Evolutionary conservation across 2,329 filamentous ascomycete species (phyloP).

Genomic region (Thelonectria discophora): DNA sequence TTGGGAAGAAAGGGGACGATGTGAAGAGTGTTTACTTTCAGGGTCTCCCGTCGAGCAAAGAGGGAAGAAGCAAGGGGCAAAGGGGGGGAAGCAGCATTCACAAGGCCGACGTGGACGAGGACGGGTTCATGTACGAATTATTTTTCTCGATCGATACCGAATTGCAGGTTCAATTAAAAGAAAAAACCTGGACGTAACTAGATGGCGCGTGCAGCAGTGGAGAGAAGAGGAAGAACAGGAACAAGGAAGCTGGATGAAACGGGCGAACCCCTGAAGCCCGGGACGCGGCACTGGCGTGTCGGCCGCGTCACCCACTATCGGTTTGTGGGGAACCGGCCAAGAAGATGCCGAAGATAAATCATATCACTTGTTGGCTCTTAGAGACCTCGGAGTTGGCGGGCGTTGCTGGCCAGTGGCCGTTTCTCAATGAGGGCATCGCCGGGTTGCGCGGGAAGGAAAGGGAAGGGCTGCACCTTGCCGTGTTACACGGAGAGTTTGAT

Average conservation of each 20-base stretch:
- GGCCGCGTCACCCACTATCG: neutral
- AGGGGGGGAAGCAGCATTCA: too few species aligned
- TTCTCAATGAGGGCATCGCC: neutral
- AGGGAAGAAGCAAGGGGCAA: neutral
- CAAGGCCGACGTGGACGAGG: neutral
- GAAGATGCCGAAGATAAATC: neutral
- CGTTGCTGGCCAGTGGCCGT: neutral
- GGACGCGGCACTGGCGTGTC: neutral
- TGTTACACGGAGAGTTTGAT: neutral
- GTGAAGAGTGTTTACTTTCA: too few species aligned
- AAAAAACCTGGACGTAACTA: too few species aligned
- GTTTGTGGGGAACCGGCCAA: neutral
- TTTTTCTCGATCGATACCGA: neutral
- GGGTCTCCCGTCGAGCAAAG: too few species aligned
- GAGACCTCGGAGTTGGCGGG: neutral
- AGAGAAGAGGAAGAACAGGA: neutral
- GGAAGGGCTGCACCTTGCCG: neutral
- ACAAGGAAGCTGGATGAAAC: neutral
- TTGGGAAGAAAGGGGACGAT: neutral
- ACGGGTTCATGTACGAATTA: neutral
- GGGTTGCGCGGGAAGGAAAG: neutral
- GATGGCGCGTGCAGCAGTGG: neutral
- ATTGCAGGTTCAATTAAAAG: neutral
- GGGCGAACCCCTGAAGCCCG: neutral
- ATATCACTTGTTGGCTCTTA: too few species aligned